A percentile compares a stretch with the other conserved stretches of the same genome.
Evolutionary conservation across 139 green algal species (phyloP).

Genomic region (Pleodorina starrii): DNA sequence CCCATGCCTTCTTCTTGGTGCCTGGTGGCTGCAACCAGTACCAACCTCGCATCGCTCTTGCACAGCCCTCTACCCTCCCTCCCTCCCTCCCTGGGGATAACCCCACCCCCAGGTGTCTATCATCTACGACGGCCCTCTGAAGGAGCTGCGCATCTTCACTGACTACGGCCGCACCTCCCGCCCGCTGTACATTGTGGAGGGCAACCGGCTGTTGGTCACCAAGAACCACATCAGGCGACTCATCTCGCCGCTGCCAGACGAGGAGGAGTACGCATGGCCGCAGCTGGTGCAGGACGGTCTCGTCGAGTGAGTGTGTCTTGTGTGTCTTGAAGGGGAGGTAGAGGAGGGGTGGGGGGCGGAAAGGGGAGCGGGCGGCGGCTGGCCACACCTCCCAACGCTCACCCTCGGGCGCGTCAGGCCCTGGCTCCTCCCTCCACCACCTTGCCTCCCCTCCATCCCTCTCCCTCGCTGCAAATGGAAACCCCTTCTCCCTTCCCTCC

Average conservation of each 20-base stretch:
- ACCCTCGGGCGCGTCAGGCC: too few species aligned
- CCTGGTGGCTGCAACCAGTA: too few species aligned
- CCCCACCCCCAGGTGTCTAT: conserved; percentile 58
- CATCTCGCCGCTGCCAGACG: conserved; percentile 75
- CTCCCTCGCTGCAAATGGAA: neutral
- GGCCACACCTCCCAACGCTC: too few species aligned
- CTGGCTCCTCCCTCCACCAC: neutral
- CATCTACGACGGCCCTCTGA: conserved; percentile 89
- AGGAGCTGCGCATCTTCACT: conserved; percentile 91
- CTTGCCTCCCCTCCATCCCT: neutral
- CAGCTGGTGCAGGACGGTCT: conserved; percentile 70
- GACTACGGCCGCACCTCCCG: conserved; percentile 90
- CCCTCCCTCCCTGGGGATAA: too few species aligned
- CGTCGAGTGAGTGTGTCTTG: conserved; percentile 68
- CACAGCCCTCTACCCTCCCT: neutral
- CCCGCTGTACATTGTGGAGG: conserved; percentile 96
- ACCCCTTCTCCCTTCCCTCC: too few species aligned
- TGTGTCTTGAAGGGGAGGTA: too few species aligned
- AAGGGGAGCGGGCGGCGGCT: too few species aligned
- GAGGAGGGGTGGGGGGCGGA: too few species aligned
- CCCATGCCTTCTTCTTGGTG: too few species aligned
- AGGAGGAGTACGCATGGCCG: conserved; percentile 63
- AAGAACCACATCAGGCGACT: conserved; percentile 88
- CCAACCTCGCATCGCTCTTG: too few species aligned
- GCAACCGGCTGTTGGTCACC: conserved; percentile 87